Evolutionary conservation across 805 yeast species (phyloP).

Genomic region (Candida rishiriensis): DNA sequence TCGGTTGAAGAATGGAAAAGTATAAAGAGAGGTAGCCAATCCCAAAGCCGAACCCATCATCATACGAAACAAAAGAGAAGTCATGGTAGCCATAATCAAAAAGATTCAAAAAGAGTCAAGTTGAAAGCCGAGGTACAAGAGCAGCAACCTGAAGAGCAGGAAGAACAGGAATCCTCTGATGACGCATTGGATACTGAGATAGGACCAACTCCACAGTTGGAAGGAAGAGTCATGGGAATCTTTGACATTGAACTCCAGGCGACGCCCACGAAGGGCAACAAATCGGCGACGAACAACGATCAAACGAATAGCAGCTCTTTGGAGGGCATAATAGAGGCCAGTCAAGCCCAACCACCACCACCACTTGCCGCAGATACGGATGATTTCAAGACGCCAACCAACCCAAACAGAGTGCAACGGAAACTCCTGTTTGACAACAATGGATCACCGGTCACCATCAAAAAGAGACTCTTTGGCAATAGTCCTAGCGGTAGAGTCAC

Average conservation of each 20-base stretch:
- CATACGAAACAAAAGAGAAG: background rate
- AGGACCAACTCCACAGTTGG: conserved; percentile 86
- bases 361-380: conserved; percentile 1
- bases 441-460: background rate
- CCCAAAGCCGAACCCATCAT: conserved; percentile 3
- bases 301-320: conserved; percentile 1
- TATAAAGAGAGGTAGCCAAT: background rate
- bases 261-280: conserved; percentile 14
- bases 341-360: too few species aligned
- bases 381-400: conserved; percentile 28
- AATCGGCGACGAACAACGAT: background rate
- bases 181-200: conserved; percentile 33
- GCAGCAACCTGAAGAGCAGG: background rate
- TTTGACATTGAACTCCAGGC: conserved; percentile 46
- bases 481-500: background rate
- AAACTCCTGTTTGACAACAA: conserved; percentile 12
- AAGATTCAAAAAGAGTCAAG: background rate
- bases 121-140: background rate
- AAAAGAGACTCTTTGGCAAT: too few species aligned
- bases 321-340: background rate
- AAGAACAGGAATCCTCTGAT: background rate
- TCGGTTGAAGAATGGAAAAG: conserved; percentile 9
- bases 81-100: conserved; percentile 5
- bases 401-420: conserved; percentile 15
- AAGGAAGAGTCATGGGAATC: conserved; percentile 70